Percentiles rank a stretch among this genome's conserved stretches.
Conservation (phyloP, 2,329 filamentous ascomycete genomes). For the Zymoseptoria passerinii region DNA sequence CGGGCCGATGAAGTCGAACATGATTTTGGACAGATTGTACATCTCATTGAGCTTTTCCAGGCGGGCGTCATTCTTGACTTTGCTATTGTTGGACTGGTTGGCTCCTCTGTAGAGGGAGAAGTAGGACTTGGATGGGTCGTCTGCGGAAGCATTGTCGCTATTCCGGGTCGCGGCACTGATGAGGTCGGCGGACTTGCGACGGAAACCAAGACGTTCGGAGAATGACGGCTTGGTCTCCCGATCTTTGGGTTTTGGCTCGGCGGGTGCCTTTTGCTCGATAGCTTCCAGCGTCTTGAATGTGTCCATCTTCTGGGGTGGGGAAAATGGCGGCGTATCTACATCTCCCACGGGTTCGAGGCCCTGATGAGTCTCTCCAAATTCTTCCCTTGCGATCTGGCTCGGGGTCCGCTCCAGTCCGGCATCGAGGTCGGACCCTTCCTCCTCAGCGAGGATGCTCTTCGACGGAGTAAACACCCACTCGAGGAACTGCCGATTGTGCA, state of each 20-base stretch:
- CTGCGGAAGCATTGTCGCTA: conserved; percentile 16
- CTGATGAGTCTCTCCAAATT: conserved; percentile 27
- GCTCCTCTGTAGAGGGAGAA: conserved; percentile 83
- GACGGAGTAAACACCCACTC: conserved; percentile 96
- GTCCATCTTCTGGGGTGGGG: conserved; percentile 17
- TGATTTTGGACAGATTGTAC: conserved; percentile 84
- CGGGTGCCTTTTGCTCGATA: neutral
- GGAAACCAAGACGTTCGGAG: conserved; percentile 44
- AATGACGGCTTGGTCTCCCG: conserved; percentile 23
- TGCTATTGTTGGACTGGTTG: conserved; percentile 41
- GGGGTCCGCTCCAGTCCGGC: conserved; percentile 23
- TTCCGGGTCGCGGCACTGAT: conserved; percentile 12
- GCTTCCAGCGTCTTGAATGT: conserved; percentile 13
- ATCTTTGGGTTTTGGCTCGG: conserved; percentile 2
- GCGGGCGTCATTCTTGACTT: conserved; percentile 72
- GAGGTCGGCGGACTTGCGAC: conserved; percentile 43
- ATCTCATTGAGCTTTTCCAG: conserved; percentile 85
- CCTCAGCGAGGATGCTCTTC: conserved; percentile 64
- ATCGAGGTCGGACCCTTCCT: conserved; percentile 20
- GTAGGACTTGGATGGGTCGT: conserved; percentile 55
- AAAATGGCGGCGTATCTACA: conserved; percentile 10
- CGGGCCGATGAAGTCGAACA: conserved; percentile 97
- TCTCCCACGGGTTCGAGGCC: conserved; percentile 15
- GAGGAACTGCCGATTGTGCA: conserved; percentile 92
- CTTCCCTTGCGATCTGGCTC: conserved; percentile 25